phyloP scores from a whole-genome alignment of 75 land plant genomes.

The Azolla pinnata region DNA sequence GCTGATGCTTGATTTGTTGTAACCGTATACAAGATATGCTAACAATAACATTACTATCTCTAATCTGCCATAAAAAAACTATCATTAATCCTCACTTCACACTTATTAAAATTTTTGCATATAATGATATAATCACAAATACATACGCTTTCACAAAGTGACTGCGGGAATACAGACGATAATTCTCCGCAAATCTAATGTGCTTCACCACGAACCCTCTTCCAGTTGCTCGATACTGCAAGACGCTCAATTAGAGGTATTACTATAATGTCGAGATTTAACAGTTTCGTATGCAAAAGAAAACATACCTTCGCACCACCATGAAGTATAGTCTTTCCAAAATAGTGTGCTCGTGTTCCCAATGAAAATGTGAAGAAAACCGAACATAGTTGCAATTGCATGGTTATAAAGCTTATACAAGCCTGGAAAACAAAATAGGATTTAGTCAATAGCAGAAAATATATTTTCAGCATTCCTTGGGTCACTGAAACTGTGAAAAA shows the following conservation, averaged over 20 bases:
- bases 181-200: conserved; percentile 88
- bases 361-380: conserved; percentile 93
- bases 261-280: neutral
- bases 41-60: conserved; percentile 72
- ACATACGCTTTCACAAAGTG: conserved; percentile 89
- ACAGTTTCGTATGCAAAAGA: neutral
- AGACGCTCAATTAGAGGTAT: neutral
- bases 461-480: neutral
- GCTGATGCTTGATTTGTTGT: conserved; percentile 34
- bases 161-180: conserved; percentile 88
- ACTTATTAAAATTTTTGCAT: neutral
- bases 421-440: conserved; percentile 47
- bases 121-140: conserved; percentile 1
- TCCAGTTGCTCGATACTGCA: conserved; percentile 87
- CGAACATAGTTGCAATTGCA: conserved; percentile 85
- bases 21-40: conserved; percentile 72
- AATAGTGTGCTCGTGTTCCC: conserved; percentile 90
- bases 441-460: too few species aligned
- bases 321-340: conserved; percentile 91
- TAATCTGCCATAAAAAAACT: conserved; percentile 34
- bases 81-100: neutral
- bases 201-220: conserved; percentile 93
- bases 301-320: conserved; percentile 86
- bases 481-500: neutral
- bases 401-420: conserved; percentile 61